A percentile compares a stretch with the other conserved stretches of the same genome.
These are phyloP conservation scores for Linnemannia zychae DNA, from an alignment of 192 early-diverging fungal species.

Conservation along the genomic window DNA sequence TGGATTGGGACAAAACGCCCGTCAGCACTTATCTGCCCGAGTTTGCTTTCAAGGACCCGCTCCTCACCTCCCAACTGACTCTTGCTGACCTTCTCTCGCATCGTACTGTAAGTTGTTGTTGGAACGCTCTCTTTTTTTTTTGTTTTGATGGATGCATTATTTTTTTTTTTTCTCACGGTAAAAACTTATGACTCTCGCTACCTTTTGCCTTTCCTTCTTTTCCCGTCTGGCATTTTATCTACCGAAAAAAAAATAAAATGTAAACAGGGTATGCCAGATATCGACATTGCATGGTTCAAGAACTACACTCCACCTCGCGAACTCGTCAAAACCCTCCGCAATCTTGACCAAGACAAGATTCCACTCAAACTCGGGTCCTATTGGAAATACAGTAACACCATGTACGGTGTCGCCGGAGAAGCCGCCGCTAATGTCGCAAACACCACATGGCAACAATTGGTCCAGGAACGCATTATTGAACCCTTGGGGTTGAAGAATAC, in stretches of 20 bases:
- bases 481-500: conserved; percentile 30
- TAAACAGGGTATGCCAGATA: conserved; percentile 23
- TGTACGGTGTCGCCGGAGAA: conserved; percentile 41
- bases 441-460: conserved; percentile 11
- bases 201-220: neutral
- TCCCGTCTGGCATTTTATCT: neutral
- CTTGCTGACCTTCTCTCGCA: conserved; percentile 10
- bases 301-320: neutral
- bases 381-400: conserved; percentile 18
- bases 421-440: conserved; percentile 33
- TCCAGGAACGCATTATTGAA: conserved; percentile 3
- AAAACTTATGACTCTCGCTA: too few relatives aligned
- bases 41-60: neutral
- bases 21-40: conserved; percentile 8
- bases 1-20: conserved; percentile 12
- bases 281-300: conserved; percentile 9
- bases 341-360: neutral
- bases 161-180: neutral
- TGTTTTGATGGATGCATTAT: neutral
- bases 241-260: neutral
- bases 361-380: neutral
- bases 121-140: neutral
- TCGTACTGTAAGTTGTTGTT: neutral
- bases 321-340: conserved; percentile 21
- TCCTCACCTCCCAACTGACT: conserved; percentile 18